Percentiles rank a stretch among this genome's conserved stretches.
phyloP scores from a whole-genome alignment of 2,329 filamentous ascomycete species.

The Paraconiothyrium sp. region DNA sequence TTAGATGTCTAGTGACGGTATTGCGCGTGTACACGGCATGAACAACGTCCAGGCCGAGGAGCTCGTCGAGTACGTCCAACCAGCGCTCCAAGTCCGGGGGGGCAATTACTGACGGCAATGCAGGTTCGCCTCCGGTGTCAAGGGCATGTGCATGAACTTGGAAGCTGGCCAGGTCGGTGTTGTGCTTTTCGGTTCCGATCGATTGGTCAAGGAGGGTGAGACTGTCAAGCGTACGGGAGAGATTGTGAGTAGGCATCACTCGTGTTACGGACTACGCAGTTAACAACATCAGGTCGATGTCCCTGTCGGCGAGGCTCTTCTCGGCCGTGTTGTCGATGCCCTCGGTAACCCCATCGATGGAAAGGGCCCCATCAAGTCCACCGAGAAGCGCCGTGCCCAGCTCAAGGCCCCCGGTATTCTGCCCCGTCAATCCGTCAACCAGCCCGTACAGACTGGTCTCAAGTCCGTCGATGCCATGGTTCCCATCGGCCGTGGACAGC shows the following conservation, averaged over 20 bases:
- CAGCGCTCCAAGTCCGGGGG: constrained; percentile 19
- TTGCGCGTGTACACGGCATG: constrained; percentile 99
- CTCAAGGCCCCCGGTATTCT: constrained; percentile 99
- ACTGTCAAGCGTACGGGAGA: constrained; percentile 99
- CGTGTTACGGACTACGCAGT: constrained; percentile 7
- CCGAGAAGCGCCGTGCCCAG: constrained; percentile 93
- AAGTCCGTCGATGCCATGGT: constrained; percentile 99
- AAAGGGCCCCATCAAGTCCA: constrained; percentile 96
- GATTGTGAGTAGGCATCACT: constrained; percentile 76
- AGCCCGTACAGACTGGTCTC: constrained; percentile 99
- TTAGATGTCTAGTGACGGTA: constrained; percentile 85
- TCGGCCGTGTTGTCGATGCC: constrained; percentile 98
- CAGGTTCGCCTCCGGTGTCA: constrained; percentile 99
- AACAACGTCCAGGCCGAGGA: constrained; percentile 99
- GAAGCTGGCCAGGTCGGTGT: constrained; percentile 99
- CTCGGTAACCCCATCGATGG: constrained; percentile 99
- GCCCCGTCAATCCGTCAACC: constrained; percentile 94
- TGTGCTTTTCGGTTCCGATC: constrained; percentile 99
- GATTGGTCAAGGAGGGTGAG: constrained; percentile 99
- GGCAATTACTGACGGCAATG: constrained; percentile 39
- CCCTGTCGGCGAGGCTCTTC: constrained; percentile 88
- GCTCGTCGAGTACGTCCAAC: constrained; percentile 90
- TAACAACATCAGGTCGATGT: constrained; percentile 80
- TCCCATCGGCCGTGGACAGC: constrained; percentile 98
- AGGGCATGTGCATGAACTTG: constrained; percentile 99